A percentile compares a stretch with the other conserved stretches of the same genome.
These are phyloP conservation scores for Aspergillus arachidicola DNA, from an alignment of 2,329 filamentous ascomycete species.

Conservation along the genomic window DNA sequence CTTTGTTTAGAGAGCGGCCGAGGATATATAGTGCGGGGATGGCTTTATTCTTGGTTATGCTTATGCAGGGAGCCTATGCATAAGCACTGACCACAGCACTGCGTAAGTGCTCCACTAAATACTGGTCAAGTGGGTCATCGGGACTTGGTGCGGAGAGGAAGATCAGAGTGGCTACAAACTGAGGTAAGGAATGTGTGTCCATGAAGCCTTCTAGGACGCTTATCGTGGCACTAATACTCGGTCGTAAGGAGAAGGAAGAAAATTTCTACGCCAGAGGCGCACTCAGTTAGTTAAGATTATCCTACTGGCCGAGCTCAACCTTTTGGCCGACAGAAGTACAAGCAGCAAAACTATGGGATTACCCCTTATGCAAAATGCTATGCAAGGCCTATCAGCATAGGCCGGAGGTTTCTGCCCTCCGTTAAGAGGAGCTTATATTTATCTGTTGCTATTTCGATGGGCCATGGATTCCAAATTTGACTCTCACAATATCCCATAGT, in stretches of 20 bases:
- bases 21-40: not conserved
- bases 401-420: not conserved
- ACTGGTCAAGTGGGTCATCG: not conserved
- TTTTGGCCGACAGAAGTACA: too few species aligned
- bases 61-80: not conserved
- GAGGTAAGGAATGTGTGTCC: not conserved
- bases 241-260: not conserved
- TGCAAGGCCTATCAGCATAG: not conserved
- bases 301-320: too few species aligned
- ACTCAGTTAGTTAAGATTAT: not conserved
- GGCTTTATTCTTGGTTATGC: not conserved
- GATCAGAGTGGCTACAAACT: too few species aligned
- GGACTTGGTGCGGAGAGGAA: not conserved
- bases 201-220: too few species aligned
- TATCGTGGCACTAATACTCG: not conserved
- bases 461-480: not conserved
- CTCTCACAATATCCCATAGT: not conserved
- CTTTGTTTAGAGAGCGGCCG: not conserved
- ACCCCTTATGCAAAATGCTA: not conserved
- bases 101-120: not conserved
- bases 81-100: not conserved
- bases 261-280: not conserved
- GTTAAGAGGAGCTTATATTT: not conserved
- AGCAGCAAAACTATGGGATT: too few species aligned
- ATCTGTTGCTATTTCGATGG: not conserved